These are phyloP conservation scores for Phaeosphaeria sp. DNA, from an alignment of 2,329 filamentous ascomycete genomes.

Conservation along the genomic window DNA sequence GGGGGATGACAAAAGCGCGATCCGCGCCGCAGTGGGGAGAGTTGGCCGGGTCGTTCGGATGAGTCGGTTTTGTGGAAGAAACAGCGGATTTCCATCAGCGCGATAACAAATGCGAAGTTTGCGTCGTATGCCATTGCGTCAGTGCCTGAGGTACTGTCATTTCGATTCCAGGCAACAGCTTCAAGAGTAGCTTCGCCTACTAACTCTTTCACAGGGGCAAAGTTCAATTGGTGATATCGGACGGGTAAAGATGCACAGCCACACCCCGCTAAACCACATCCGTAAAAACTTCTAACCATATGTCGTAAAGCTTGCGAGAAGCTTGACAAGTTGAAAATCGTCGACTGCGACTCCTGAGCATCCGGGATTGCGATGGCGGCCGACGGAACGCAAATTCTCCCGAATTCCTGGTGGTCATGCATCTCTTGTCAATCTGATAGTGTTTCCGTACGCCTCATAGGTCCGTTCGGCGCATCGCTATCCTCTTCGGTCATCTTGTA, in stretches of 20 bases:
- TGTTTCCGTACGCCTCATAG: constrained; percentile 18
- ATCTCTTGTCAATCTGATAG: constrained; percentile 13
- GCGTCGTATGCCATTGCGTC: constrained; percentile 24
- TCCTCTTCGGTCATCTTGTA: constrained; percentile 14
- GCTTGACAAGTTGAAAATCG: constrained; percentile 8
- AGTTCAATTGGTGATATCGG: constrained; percentile 4
- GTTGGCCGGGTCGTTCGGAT: not conserved
- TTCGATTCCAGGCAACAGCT: constrained; percentile 14
- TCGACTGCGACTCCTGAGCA: constrained; percentile 12
- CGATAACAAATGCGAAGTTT: constrained; percentile 9
- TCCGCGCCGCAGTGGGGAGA: not conserved
- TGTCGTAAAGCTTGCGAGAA: constrained; percentile 31
- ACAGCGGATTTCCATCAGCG: not conserved
- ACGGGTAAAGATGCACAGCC: constrained; percentile 13
- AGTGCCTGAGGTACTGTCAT: constrained; percentile 20
- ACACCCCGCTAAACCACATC: constrained; percentile 17
- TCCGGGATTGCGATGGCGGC: constrained; percentile 12
- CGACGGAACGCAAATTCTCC: constrained; percentile 16
- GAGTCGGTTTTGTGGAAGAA: not conserved
- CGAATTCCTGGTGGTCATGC: constrained; percentile 13
- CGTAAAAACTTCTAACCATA: not conserved
- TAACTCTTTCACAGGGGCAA: constrained; percentile 1
- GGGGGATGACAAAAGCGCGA: not conserved
- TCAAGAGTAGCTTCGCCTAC: constrained; percentile 1
- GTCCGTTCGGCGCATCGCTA: constrained; percentile 4